Conservation (phyloP, 2,329 filamentous ascomycete species). For the Venturia effusa region DNA sequence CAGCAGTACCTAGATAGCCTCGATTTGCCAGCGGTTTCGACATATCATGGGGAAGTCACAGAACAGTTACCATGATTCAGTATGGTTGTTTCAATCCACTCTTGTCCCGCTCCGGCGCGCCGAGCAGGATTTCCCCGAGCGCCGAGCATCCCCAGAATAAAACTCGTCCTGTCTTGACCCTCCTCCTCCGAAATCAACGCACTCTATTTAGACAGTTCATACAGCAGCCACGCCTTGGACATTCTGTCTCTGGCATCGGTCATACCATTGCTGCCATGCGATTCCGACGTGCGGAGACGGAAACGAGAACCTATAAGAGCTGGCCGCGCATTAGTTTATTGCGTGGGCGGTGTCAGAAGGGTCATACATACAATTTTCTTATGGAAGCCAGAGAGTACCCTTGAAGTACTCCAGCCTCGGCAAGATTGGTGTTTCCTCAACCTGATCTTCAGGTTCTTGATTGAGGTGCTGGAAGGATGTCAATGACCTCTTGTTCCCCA, state of each 20-base stretch:
- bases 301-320: slow-evolving; percentile 52
- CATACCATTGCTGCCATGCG: slow-evolving; percentile 51
- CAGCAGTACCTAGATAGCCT: neutral
- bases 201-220: slow-evolving; percentile 85
- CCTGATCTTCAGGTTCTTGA: too few relatives aligned
- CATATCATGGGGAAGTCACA: neutral
- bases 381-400: too few relatives aligned
- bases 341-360: slow-evolving; percentile 78
- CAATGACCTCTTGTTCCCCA: too few relatives aligned
- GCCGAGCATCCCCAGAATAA: neutral
- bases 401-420: too few relatives aligned
- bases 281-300: slow-evolving; percentile 50
- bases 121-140: neutral
- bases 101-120: neutral
- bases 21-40: neutral
- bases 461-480: too few relatives aligned
- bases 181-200: slow-evolving; percentile 29
- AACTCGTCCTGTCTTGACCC: neutral
- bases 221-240: slow-evolving; percentile 42
- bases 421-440: too few relatives aligned
- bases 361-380: slow-evolving; percentile 47
- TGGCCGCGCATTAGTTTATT: slow-evolving; percentile 58
- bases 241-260: slow-evolving; percentile 34
- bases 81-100: too few relatives aligned
- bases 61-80: too few relatives aligned